Percentiles rank a stretch among this genome's conserved stretches.
Conservation (phyloP, 352 stramenopile genomes). For the Globisporangium sylvaticum region DNA sequence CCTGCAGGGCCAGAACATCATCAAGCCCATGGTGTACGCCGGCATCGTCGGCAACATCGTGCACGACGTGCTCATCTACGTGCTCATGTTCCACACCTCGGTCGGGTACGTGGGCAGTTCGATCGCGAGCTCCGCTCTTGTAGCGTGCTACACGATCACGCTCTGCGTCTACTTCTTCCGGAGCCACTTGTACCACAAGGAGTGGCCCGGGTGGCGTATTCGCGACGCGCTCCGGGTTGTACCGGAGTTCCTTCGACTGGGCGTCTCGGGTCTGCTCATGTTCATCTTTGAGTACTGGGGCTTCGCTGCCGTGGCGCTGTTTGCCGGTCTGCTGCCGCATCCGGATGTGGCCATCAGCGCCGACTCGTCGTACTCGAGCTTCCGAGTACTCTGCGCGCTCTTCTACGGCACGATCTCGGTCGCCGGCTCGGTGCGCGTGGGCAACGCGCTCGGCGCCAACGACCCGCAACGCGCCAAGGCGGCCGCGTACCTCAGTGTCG, state of each 20-base stretch:
- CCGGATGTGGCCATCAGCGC: slow-evolving; percentile 80
- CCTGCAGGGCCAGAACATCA: slow-evolving; percentile 83
- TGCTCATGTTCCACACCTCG: slow-evolving; percentile 81
- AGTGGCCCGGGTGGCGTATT: slow-evolving; percentile 79
- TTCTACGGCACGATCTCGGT: slow-evolving; percentile 67
- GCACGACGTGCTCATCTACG: slow-evolving; percentile 74
- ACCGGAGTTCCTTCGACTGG: slow-evolving; percentile 73
- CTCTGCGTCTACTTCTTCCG: slow-evolving; percentile 66
- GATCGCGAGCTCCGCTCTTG: slow-evolving; percentile 54
- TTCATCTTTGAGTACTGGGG: slow-evolving; percentile 87
- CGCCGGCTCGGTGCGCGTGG: slow-evolving; percentile 75
- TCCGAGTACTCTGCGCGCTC: slow-evolving; percentile 64
- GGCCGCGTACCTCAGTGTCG: slow-evolving; percentile 58
- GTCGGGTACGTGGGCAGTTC: slow-evolving; percentile 77
- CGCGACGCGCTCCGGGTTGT: slow-evolving; percentile 56
- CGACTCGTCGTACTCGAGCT: slow-evolving; percentile 77
- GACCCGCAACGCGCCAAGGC: slow-evolving; percentile 68
- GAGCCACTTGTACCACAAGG: slow-evolving; percentile 55
- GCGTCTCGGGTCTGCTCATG: slow-evolving; percentile 78
- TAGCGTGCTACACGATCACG: slow-evolving; percentile 56
- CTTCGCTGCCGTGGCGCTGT: slow-evolving; percentile 70
- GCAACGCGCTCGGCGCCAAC: slow-evolving; percentile 83
- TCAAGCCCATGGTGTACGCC: slow-evolving; percentile 77
- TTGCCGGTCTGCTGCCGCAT: slow-evolving; percentile 70
- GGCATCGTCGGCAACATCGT: slow-evolving; percentile 77